Evolutionary conservation across 768 basidiomycete genomes (phyloP).

Genomic region (Trametes coccinea): DNA sequence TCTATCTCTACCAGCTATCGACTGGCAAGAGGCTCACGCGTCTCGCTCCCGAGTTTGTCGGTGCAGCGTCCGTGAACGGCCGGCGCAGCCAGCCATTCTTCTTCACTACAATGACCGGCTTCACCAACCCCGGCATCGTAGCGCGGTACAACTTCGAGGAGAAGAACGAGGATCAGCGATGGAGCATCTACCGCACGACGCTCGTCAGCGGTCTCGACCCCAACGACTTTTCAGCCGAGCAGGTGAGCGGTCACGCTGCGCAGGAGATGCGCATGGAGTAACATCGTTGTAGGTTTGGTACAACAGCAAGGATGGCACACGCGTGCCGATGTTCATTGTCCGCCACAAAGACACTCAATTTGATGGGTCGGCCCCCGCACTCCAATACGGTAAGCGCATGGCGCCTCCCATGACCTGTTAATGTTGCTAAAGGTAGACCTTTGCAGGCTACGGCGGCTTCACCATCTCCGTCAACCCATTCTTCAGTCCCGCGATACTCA

Average conservation of each 20-base stretch:
- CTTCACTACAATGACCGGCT: conserved; percentile 64
- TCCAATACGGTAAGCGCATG: conserved; percentile 64
- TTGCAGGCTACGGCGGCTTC: conserved; percentile 79
- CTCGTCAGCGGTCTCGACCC: conserved; percentile 59
- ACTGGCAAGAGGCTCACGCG: conserved; percentile 54
- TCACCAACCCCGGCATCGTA: conserved; percentile 70
- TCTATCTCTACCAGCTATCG: conserved; percentile 63
- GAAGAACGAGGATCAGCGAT: conserved; percentile 46
- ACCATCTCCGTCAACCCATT: conserved; percentile 67
- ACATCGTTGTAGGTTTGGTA: conserved; percentile 63
- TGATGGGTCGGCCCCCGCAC: conserved; percentile 73
- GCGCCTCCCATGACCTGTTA: not conserved
- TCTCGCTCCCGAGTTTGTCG: conserved; percentile 67
- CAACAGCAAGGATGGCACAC: conserved; percentile 74
- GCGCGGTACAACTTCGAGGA: conserved; percentile 59
- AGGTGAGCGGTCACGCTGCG: conserved; percentile 38
- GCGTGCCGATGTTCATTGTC: conserved; percentile 84
- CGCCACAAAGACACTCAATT: conserved; percentile 67
- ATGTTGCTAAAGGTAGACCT: not conserved
- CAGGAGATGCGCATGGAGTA: not conserved
- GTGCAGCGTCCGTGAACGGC: conserved; percentile 54
- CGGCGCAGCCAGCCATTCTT: conserved; percentile 57
- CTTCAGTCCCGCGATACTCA: conserved; percentile 71
- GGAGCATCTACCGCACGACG: conserved; percentile 60
- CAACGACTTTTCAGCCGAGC: conserved; percentile 68